Base-by-base conservation (phyloP, 2,329 filamentous ascomycete genomes). In the Podosphaera fusca region DNA sequence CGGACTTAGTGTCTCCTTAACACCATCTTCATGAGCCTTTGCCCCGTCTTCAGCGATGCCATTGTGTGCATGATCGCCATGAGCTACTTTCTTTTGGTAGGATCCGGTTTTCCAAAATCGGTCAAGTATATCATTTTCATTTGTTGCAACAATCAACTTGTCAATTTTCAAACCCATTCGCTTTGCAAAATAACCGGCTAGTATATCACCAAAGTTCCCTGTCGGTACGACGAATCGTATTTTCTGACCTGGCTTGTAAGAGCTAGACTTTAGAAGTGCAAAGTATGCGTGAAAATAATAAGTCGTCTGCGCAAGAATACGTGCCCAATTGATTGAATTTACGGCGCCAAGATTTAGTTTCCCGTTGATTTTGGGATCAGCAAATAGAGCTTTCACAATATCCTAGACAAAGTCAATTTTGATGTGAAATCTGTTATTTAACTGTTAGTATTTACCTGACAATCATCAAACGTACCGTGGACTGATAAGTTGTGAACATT, bases 251-350 rank as follows among this genome's bases (percentile, higher is more conserved):
- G 82, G 65, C 58, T 80, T 76, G 69, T 84, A 84, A 14, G 72
- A 70, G 0, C 76, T 66, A 3, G 79, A 78, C 67, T 75, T 78
- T 59, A 75, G 76, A 38, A 98, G 80, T 12, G 82, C 74, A 71
- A 95, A 95, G 75, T 96, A 96, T 10, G 92, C 82, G 70, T 92
- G 77, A 74, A 95, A 94, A 75, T 95, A 98, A 77, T 95, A 96
- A 59, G 87, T 87, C 61, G 94, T 95, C 73, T 98, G 92, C 10
- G 92, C 90, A 42, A 98, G 78, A 63, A 98, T 96, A 64, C 92
- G 79, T 1, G 89, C 85, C 79, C 84, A 95, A 73, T 96, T 96
- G 73, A 96, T 96, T 51, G 85, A 92, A 74, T 96, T 96, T 63
- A 96, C 87, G 49, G 92, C 90, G 46, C 85, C 90, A 49, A 96